Evolutionary conservation across 2,329 filamentous ascomycete species (phyloP).

Genomic region (Epichloe uncinata): DNA sequence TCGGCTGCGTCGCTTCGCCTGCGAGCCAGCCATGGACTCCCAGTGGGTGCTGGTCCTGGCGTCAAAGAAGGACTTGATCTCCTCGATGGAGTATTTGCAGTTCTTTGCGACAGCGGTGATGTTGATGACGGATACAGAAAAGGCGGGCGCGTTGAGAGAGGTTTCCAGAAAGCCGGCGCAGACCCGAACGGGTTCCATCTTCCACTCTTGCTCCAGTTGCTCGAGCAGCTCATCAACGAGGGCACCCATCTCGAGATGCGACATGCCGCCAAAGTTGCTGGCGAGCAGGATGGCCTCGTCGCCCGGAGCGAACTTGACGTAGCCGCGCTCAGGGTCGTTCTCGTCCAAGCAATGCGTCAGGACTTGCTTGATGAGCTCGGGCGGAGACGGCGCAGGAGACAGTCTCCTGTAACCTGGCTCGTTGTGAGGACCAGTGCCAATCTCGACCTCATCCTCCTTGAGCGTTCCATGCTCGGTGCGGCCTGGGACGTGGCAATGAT

Average conservation of each 20-base stretch:
- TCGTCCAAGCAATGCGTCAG: slow-evolving; percentile 47
- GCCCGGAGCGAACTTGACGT: slow-evolving; percentile 30
- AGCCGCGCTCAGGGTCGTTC: slow-evolving; percentile 34
- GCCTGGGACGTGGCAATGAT: slow-evolving; percentile 47
- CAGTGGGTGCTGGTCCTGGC: slow-evolving; percentile 44
- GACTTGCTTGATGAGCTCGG: slow-evolving; percentile 41
- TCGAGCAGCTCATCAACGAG: slow-evolving; percentile 38
- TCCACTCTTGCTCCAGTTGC: slow-evolving; percentile 34
- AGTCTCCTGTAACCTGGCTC: slow-evolving; percentile 48
- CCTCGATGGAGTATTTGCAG: slow-evolving; percentile 31
- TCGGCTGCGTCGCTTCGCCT: slow-evolving; percentile 23
- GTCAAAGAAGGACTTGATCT: slow-evolving; percentile 53
- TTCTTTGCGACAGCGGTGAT: slow-evolving; percentile 32
- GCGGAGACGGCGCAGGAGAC: slow-evolving; percentile 34
- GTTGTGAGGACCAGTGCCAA: slow-evolving; percentile 56
- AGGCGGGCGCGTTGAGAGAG: slow-evolving; percentile 57
- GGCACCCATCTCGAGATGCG: slow-evolving; percentile 42
- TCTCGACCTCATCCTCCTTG: slow-evolving; percentile 38
- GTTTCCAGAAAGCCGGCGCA: slow-evolving; percentile 55
- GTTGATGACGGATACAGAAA: slow-evolving; percentile 55
- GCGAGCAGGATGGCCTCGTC: slow-evolving; percentile 41
- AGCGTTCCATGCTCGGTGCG: slow-evolving; percentile 35
- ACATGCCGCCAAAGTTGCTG: slow-evolving; percentile 48
- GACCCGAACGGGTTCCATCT: slow-evolving; percentile 38
- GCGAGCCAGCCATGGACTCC: slow-evolving; percentile 37